These are phyloP conservation scores for Aspergillus sp. DNA, from an alignment of 2,329 filamentous ascomycete genomes.

Conservation along the genomic window DNA sequence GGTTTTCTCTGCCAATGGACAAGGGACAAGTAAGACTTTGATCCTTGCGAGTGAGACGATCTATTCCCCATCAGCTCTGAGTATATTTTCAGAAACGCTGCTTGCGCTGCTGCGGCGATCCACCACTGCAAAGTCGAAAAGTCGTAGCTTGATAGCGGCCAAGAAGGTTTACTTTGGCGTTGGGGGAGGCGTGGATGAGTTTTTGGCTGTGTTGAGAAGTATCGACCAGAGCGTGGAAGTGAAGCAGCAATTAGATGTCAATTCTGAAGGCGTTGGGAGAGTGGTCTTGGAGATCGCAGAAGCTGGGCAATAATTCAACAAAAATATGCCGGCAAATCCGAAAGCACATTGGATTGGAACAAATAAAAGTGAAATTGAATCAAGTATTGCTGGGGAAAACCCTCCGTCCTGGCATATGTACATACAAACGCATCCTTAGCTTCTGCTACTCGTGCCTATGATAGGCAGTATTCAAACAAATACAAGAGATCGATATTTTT, in stretches of 20 bases:
- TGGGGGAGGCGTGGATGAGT: conserved; percentile 60
- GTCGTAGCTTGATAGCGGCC: conserved; percentile 55
- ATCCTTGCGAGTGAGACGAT: conserved; percentile 62
- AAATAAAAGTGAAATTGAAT: conserved; percentile 22
- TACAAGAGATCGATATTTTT: conserved; percentile 9
- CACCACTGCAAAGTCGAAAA: conserved; percentile 9
- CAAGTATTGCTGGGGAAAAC: conserved; percentile 11
- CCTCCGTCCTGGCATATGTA: conserved; percentile 31
- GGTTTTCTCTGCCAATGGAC: conserved; percentile 28
- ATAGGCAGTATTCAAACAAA: conserved; percentile 13
- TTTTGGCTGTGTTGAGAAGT: conserved; percentile 34
- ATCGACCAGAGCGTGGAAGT: conserved; percentile 24
- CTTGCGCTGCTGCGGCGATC: conserved; percentile 44
- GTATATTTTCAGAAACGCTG: conserved; percentile 53
- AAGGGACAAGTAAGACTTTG: conserved; percentile 35
- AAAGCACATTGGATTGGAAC: conserved; percentile 3
- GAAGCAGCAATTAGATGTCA: conserved; percentile 30
- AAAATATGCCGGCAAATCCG: neutral
- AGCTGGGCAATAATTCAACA: conserved; percentile 2
- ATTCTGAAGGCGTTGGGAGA: conserved; percentile 41
- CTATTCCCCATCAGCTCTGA: conserved; percentile 53
- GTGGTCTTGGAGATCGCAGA: conserved; percentile 35
- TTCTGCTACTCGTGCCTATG: conserved; percentile 17
- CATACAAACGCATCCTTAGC: conserved; percentile 19
- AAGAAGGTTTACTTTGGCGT: conserved; percentile 65